Conservation (phyloP, 306 rosid genomes). For the Gleditsia sinensis region DNA sequence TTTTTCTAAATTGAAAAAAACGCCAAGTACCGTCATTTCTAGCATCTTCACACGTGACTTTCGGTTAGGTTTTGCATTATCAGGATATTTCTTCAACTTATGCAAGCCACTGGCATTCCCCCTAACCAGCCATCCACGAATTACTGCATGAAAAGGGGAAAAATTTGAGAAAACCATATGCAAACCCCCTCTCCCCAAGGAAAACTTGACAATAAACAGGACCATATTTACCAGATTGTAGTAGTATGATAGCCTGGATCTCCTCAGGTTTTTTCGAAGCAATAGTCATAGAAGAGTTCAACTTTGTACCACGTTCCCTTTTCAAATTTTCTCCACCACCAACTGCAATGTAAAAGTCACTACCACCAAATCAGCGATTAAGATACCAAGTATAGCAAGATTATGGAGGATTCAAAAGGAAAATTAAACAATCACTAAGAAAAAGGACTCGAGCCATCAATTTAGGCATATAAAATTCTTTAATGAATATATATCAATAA, state of each 20-base stretch:
- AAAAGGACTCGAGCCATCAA: conserved; percentile 27
- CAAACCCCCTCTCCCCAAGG: conserved; percentile 11
- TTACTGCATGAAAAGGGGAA: conserved; percentile 45
- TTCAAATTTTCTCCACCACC: conserved; percentile 68
- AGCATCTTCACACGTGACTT: conserved; percentile 48
- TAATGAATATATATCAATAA: background rate
- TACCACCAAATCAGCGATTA: background rate
- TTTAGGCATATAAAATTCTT: conserved; percentile 14
- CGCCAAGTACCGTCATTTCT: conserved; percentile 56
- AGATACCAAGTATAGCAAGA: conserved; percentile 22
- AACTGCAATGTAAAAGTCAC: conserved; percentile 53
- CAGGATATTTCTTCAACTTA: conserved; percentile 46
- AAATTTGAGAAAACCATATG: conserved; percentile 36
- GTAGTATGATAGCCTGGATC: conserved; percentile 50
- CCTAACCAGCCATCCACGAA: conserved; percentile 75
- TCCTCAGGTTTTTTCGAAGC: conserved; percentile 56
- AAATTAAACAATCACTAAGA: background rate
- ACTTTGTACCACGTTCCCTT: conserved; percentile 39
- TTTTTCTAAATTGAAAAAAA: background rate
- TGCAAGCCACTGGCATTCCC: conserved; percentile 39
- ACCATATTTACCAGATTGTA: conserved; percentile 69
- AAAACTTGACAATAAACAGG: conserved; percentile 15
- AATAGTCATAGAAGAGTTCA: conserved; percentile 44
- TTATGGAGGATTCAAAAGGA: background rate
- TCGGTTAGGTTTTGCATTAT: conserved; percentile 41